phyloP scores from a whole-genome alignment of 208 protist genomes.

The Crithidia fasciculata region DNA sequence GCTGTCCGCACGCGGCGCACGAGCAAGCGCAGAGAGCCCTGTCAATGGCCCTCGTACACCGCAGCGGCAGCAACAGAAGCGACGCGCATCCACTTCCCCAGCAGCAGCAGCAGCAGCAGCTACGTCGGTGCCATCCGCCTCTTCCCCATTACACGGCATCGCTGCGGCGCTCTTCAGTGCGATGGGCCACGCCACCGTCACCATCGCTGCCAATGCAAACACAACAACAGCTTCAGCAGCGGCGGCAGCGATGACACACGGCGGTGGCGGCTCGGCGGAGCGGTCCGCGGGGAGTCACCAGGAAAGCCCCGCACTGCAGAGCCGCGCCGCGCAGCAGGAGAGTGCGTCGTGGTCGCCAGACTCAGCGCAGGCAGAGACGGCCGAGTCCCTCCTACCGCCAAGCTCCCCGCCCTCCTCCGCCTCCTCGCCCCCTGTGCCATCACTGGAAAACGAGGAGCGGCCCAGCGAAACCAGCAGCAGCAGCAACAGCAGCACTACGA shows the following conservation, averaged over 20 bases:
- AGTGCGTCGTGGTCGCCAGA: constrained; percentile 16
- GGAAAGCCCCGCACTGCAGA: not conserved
- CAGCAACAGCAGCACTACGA: not conserved
- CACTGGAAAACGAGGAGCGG: constrained; percentile 5
- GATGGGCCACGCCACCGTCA: not conserved
- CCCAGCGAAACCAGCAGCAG: not conserved
- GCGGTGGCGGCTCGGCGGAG: not conserved
- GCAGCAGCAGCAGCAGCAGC: not conserved
- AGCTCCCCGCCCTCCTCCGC: not conserved
- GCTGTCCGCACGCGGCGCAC: not conserved
- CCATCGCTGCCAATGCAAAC: not conserved
- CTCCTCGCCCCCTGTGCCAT: not conserved
- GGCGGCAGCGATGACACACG: not conserved
- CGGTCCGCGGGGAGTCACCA: not conserved
- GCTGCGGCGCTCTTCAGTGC: not conserved
- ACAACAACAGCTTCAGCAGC: not conserved
- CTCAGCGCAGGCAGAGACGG: not conserved
- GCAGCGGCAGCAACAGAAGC: not conserved
- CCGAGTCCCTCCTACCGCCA: not conserved
- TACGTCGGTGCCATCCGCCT: not conserved
- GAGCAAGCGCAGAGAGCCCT: not conserved
- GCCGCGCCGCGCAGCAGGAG: not conserved
- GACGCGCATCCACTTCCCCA: not conserved
- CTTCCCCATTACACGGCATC: not conserved
- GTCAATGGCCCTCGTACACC: not conserved